phyloP scores from a whole-genome alignment of 306 rosid species.

The Trifolium pratense region DNA sequence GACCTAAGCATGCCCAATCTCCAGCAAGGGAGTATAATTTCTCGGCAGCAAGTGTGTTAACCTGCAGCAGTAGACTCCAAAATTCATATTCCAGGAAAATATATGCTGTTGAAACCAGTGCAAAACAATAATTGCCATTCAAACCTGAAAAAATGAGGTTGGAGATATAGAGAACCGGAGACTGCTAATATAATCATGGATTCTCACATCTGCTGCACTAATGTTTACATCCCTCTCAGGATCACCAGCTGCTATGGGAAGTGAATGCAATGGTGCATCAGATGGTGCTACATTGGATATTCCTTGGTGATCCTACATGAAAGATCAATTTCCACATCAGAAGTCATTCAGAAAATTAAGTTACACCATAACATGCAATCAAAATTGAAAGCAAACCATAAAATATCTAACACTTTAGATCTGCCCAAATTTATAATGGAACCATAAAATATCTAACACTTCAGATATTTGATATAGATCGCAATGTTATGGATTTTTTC shows the following conservation, averaged over 20 bases:
- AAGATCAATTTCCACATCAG: conserved; percentile 31
- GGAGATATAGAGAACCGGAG: conserved; percentile 91
- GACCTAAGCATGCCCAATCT: conserved; percentile 93
- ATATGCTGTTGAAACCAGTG: conserved; percentile 21
- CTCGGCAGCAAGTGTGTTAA: conserved; percentile 95
- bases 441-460: not conserved
- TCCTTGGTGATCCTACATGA: conserved; percentile 84
- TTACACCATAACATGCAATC: conserved; percentile 22
- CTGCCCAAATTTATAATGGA: not conserved
- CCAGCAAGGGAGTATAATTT: conserved; percentile 95
- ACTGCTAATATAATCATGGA: conserved; percentile 81
- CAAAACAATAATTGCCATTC: conserved; percentile 34
- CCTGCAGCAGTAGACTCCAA: conserved; percentile 58
- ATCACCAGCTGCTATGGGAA: conserved; percentile 49
- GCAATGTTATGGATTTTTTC: not conserved
- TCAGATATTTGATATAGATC: not conserved
- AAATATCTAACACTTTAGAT: conserved; percentile 15
- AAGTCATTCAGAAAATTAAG: conserved; percentile 29
- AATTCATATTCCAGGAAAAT: conserved; percentile 1
- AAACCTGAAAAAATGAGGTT: conserved; percentile 94
- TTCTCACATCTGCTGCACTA: conserved; percentile 60
- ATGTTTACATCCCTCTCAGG: conserved; percentile 46
- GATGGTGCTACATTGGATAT: conserved; percentile 92
- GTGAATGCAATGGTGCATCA: conserved; percentile 69
- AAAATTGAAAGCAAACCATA: conserved; percentile 19